Percentiles rank a stretch among this genome's conserved stretches.
phyloP scores from a whole-genome alignment of 2,329 filamentous ascomycete genomes.

The Macrophomina tecta region DNA sequence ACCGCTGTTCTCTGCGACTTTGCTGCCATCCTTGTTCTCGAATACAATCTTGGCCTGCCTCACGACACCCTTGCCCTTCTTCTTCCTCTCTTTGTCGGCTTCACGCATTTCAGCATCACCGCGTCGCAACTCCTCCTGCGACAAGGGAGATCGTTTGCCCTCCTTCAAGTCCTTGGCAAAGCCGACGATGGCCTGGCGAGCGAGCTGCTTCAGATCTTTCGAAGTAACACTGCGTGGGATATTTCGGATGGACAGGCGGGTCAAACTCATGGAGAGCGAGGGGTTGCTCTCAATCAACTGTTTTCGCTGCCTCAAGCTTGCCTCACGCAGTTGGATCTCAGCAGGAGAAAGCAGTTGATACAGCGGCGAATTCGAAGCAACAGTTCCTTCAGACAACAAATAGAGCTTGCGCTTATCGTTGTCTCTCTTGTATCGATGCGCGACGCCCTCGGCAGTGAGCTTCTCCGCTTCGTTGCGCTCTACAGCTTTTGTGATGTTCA shows the following conservation, averaged over 20 bases:
- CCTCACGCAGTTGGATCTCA: conserved; percentile 86
- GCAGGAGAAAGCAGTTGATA: conserved; percentile 77
- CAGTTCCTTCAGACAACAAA: conserved; percentile 83
- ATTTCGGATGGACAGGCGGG: conserved; percentile 89
- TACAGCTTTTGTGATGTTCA: conserved; percentile 85
- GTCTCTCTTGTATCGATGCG: conserved; percentile 69
- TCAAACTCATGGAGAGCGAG: conserved; percentile 84
- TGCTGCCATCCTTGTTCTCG: conserved; percentile 83
- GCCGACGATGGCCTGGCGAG: conserved; percentile 88
- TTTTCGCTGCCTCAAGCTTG: conserved; percentile 85
- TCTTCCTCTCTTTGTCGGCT: conserved; percentile 78
- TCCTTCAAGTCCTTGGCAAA: conserved; percentile 90
- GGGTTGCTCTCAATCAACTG: conserved; percentile 91
- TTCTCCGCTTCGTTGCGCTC: conserved; percentile 79
- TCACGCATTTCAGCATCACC: conserved; percentile 81
- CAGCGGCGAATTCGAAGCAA: conserved; percentile 76
- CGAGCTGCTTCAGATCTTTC: conserved; percentile 89
- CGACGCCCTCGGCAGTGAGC: conserved; percentile 72
- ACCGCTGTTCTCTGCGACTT: conserved; percentile 76
- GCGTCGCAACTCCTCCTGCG: conserved; percentile 85
- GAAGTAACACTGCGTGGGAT: conserved; percentile 81
- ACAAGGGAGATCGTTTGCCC: conserved; percentile 76
- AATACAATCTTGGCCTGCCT: conserved; percentile 95
- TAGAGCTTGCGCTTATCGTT: conserved; percentile 91
- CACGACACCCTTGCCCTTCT: conserved; percentile 85